phyloP scores from a whole-genome alignment of 2,329 filamentous ascomycete genomes.

The Trichoderma sp. region DNA sequence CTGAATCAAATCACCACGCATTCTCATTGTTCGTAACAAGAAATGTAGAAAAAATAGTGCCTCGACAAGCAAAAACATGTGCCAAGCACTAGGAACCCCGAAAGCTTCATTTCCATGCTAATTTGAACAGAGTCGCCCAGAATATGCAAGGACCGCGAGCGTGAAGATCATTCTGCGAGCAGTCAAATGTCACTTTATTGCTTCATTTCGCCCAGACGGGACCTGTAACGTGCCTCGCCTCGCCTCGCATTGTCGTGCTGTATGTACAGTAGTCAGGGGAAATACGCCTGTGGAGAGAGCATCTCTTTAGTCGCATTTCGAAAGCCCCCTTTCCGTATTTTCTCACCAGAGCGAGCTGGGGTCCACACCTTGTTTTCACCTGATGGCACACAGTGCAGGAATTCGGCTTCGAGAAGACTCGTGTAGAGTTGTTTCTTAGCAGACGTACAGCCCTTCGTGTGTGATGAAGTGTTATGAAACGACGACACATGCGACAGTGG shows the following conservation, averaged over 20 bases:
- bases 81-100: background rate
- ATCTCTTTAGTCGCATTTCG: background rate
- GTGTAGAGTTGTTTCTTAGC: background rate
- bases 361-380: background rate
- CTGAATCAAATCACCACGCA: too few relatives aligned
- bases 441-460: fast-evolving
- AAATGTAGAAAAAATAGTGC: background rate
- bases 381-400: background rate
- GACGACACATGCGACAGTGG: background rate
- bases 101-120: background rate
- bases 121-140: background rate
- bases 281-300: background rate
- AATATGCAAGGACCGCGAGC: background rate
- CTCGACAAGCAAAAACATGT: background rate
- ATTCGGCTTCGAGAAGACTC: background rate
- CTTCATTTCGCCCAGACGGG: background rate
- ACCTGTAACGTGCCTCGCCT: background rate
- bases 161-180: background rate
- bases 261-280: background rate
- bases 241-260: background rate
- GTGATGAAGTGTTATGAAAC: background rate
- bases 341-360: background rate
- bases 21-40: background rate
- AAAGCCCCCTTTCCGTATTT: background rate
- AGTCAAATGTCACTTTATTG: background rate